Evolutionary conservation across 2,329 filamentous ascomycete genomes (phyloP).

Genomic region (Fusarium sp.): DNA sequence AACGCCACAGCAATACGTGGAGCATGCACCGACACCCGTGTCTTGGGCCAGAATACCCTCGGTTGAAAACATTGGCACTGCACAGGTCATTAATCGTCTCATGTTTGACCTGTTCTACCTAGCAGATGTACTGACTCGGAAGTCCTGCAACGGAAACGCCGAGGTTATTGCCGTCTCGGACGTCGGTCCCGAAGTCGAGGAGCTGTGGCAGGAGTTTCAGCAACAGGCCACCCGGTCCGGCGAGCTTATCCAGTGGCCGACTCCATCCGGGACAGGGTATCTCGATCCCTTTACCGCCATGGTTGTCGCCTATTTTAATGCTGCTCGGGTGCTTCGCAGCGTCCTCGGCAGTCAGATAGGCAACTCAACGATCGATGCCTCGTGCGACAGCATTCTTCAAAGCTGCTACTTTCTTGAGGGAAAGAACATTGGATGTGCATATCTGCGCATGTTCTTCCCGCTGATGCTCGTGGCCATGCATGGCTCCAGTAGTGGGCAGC

Average conservation of each 20-base stretch:
- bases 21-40: background rate
- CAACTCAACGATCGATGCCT: background rate
- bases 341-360: background rate
- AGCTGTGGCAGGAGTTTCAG: background rate
- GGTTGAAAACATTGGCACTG: background rate
- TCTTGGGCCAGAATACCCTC: background rate
- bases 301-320: background rate
- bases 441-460: conserved; percentile 3
- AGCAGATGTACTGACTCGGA: background rate
- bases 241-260: background rate
- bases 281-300: background rate
- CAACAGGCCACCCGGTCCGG: background rate
- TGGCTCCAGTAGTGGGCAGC: background rate
- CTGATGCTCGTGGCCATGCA: conserved; percentile 1
- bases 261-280: background rate
- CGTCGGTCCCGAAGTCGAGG: background rate
- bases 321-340: background rate
- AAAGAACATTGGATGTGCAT: background rate
- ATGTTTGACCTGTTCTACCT: background rate
- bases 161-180: background rate
- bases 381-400: background rate
- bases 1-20: background rate
- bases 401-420: background rate
- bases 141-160: background rate
- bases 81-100: background rate